Base-by-base conservation (phyloP, 805 yeast genomes). In the Barnettozyma sp. region DNA sequence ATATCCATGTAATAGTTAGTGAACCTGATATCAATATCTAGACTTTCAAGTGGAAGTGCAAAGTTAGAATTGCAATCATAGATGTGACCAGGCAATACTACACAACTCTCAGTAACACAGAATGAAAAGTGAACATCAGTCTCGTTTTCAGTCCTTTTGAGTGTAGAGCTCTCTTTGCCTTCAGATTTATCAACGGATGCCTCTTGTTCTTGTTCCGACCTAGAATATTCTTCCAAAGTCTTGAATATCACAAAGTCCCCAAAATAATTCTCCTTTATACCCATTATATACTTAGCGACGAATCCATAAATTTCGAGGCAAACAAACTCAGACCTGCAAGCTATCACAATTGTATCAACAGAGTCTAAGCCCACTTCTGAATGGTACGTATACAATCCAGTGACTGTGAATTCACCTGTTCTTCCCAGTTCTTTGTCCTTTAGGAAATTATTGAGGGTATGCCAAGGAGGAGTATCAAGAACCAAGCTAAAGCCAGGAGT, bases 1-100 rank as follows among this genome's bases (percentile, higher is more conserved):
- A 90, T 54, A 52, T 90, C 96, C 96, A 92, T 88, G 52, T 90
- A 92, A 56, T 82, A 92, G 48, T 86, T 83, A 13, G 90, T 81
- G 58, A 86, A 82, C 37, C 97, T 65, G n/a, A 85, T 65, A 53
- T 87, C 97, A 19, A 84, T 71, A 42, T 78, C 85, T 28, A 88
- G 62, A 14, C 69, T 64, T 16, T 78, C 77, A 47, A 86, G 78
- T 26, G 68, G 67, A 1, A 88, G 53, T 0, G 81, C 75, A 16
- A 82, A 48, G 50, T 78, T 80, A 0, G 81, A 69, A 11, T 68
- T 62, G 24, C 77, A 66, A 38, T 79, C 77, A 51, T 84, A 88
- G 7, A 86, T 57, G 39, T 77, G 71, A 11, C 72, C 72, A 0
- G 98, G 98, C 6, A 92, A 50, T 2, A 85, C 62, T 14, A 86